A percentile compares a stretch with the other conserved stretches of the same genome.
phyloP scores from a whole-genome alignment of 75 land plant genomes.

The Cryptomeria japonica region DNA sequence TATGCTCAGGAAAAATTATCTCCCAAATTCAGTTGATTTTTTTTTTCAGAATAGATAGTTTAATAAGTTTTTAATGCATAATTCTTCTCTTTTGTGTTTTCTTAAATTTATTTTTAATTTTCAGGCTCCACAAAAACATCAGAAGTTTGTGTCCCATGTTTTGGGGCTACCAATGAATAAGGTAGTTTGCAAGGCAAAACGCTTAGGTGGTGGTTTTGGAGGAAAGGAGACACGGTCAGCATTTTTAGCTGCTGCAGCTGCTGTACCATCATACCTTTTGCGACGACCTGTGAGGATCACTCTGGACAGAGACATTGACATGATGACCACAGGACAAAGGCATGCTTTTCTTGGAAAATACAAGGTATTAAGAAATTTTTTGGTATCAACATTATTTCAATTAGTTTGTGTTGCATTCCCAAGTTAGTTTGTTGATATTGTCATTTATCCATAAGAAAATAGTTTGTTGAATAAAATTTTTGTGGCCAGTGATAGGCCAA shows the following conservation, averaged over 20 bases:
- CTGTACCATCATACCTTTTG: constrained; percentile 85
- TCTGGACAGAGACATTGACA: constrained; percentile 88
- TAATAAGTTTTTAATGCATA: not conserved
- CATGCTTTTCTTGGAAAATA: constrained; percentile 95
- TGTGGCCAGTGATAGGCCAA: not conserved
- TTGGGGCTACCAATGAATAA: constrained; percentile 86
- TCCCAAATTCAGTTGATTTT: not conserved
- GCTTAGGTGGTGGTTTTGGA: constrained; percentile 99
- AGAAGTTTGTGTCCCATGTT: constrained; percentile 79
- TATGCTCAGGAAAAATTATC: no score
- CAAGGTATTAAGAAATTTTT: constrained; percentile 55
- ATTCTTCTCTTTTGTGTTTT: constrained; percentile 15
- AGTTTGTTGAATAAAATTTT: not conserved
- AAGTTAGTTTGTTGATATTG: not conserved
- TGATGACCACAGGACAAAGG: constrained; percentile 90
- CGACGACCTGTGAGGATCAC: constrained; percentile 82
- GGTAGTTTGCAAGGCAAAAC: constrained; percentile 95
- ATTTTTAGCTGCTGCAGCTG: constrained; percentile 75
- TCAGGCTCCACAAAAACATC: constrained; percentile 92
- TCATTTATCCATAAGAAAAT: not conserved
- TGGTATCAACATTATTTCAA: not conserved
- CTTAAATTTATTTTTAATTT: constrained; percentile 11
- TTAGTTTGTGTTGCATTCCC: not conserved
- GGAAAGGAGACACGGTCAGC: constrained; percentile 96
- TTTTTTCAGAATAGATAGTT: not conserved